These are phyloP conservation scores for Flagelloscypha sp. DNA, from an alignment of 768 basidiomycete genomes.

Conservation along the genomic window DNA sequence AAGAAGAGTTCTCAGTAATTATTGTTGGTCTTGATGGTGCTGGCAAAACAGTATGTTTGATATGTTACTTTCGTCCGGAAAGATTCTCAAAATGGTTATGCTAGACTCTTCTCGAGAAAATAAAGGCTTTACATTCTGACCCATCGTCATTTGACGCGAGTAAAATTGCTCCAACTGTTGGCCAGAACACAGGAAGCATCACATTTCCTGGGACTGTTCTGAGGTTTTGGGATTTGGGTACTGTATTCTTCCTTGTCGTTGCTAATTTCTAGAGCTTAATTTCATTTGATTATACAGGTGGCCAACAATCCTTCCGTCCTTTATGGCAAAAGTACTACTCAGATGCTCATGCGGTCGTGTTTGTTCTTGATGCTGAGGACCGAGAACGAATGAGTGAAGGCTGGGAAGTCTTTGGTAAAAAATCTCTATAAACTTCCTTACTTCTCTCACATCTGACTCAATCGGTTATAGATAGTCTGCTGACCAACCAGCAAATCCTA, in stretches of 20 bases:
- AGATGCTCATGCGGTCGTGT: conserved; percentile 95
- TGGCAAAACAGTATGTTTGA: conserved; percentile 70
- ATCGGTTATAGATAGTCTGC: conserved; percentile 57
- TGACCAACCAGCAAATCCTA: conserved; percentile 84
- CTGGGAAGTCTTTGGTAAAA: conserved; percentile 98
- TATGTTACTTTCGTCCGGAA: conserved; percentile 2
- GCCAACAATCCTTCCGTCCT: conserved; percentile 85
- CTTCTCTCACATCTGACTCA: conserved; percentile 10
- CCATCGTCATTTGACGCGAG: conserved; percentile 82
- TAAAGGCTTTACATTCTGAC: conserved; percentile 87
- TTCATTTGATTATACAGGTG: no score
- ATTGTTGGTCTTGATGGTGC: conserved; percentile 91
- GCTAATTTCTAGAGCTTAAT: no score
- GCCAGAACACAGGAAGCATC: conserved; percentile 96
- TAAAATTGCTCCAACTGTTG: conserved; percentile 94
- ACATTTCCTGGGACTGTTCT: conserved; percentile 88
- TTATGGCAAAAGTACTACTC: conserved; percentile 96
- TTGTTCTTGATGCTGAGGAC: conserved; percentile 91
- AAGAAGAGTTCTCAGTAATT: conserved; percentile 88
- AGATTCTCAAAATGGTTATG: conserved; percentile 1
- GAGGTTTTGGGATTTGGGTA: conserved; percentile 96
- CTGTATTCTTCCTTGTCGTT: no score
- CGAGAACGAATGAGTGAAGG: conserved; percentile 83
- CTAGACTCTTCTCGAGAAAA: conserved; percentile 84
- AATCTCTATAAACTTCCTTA: conserved; percentile 18